Base-by-base conservation (phyloP, 2,329 filamentous ascomycete genomes). In the Xylaria sp. region DNA sequence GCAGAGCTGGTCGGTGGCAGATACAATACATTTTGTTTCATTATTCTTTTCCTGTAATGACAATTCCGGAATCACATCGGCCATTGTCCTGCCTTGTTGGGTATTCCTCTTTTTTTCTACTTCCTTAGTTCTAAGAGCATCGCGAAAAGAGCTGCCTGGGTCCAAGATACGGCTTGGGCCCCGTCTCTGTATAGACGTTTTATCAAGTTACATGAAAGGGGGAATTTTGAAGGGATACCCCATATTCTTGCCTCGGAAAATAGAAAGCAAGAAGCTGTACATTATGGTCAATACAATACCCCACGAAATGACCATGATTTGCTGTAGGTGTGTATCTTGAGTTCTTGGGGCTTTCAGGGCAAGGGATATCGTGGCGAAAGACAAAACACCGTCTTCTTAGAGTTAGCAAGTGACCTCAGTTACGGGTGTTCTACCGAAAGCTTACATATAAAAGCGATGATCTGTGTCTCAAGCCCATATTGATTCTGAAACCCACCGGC, bases 201-300 rank as follows among this genome's bases (percentile, higher is more conserved):
- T 22, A 9, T 36, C 25, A 38, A 39, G 56, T 79, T 79, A 89
- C 81, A 89, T 85, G 80, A 99, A 98, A 11, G 96, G 96, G 62
- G 96, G 96, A 68, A 99, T 86, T 76, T 90, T 94, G 82, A 98
- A 97, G 17, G 94, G 94, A 81, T 99, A 99, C 27, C 93, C 93
- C 38, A 90, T 89, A 77, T 98, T 99, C 89, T 99, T 99, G 74
- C 92, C 85, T 74, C 94, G 89, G 87, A 99, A 99, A 69, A 97
- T 85, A 80, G 92, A 97, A 72, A 99, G 87, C 70, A 99, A 85
- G 82, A 97, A 96, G 83, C 94, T 97, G 84, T 98, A 98, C 81
- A 94, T 89, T 70, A 92, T 81, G 73, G 97, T 89, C 63, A 97
- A 81, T 33, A 96, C 83, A 51, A 83, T 87, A 22, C 88, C 90